Percentiles rank a stretch among this genome's conserved stretches.
These are phyloP conservation scores for Gleditsia sinensis DNA, from an alignment of 306 rosid species.

Conservation along the genomic window DNA sequence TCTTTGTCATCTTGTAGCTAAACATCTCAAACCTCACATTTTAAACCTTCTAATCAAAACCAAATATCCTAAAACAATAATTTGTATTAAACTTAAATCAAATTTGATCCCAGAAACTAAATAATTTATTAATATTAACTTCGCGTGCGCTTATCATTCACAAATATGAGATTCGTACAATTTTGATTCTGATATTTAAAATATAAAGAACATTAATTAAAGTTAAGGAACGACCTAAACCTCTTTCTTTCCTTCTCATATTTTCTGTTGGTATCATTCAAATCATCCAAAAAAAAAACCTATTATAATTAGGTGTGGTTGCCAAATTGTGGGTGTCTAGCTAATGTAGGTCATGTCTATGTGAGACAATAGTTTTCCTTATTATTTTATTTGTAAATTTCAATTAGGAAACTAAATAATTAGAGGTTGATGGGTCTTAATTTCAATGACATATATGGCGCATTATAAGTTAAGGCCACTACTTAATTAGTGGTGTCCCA, in stretches of 20 bases:
- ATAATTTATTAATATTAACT: slow-evolving; percentile 38
- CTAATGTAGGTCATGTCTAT: slow-evolving; percentile 26
- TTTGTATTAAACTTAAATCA: not conserved
- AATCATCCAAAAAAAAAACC: not conserved
- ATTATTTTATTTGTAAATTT: slow-evolving; percentile 23
- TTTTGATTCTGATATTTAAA: slow-evolving; percentile 33
- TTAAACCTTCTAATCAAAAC: not conserved
- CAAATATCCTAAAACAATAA: not conserved
- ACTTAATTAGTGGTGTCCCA: slow-evolving; percentile 58
- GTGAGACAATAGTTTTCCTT: slow-evolving; percentile 38
- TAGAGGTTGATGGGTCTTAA: slow-evolving; percentile 31
- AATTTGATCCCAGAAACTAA: not conserved
- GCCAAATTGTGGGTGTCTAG: slow-evolving; percentile 45
- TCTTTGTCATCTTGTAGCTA: not conserved
- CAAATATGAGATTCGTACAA: slow-evolving; percentile 37
- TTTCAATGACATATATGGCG: slow-evolving; percentile 39
- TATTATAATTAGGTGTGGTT: slow-evolving; percentile 14
- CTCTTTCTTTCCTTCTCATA: slow-evolving; percentile 25
- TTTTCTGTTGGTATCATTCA: slow-evolving; percentile 33
- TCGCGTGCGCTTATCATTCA: slow-evolving; percentile 31
- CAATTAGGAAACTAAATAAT: slow-evolving; percentile 6
- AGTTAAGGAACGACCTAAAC: slow-evolving; percentile 9
- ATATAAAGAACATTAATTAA: not conserved
- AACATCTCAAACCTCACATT: slow-evolving; percentile 10
- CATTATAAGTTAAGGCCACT: slow-evolving; percentile 39